phyloP scores from a whole-genome alignment of 164 flowering plant species.

The Tetracentron sinense region DNA sequence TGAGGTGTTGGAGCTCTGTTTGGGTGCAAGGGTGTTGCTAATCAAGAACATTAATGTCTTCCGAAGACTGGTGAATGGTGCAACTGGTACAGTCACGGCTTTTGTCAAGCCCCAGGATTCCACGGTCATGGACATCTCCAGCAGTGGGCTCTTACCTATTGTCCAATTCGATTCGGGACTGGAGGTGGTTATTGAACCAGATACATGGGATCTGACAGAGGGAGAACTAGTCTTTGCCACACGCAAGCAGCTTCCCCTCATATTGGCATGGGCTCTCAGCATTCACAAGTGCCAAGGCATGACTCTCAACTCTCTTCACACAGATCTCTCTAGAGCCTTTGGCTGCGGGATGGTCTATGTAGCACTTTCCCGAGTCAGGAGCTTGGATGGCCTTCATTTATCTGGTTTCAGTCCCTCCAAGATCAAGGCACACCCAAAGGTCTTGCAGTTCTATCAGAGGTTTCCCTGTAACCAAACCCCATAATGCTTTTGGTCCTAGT shows the following conservation, averaged over 20 bases:
- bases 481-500: neutral
- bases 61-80: conserved; percentile 53
- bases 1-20: conserved; percentile 34
- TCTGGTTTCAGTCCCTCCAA: conserved; percentile 46
- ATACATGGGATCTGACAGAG: conserved; percentile 40
- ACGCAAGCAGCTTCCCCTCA: conserved; percentile 55
- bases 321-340: conserved; percentile 56
- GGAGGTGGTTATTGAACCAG: conserved; percentile 27
- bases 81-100: conserved; percentile 43
- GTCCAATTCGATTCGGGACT: conserved; percentile 49
- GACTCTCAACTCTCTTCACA: conserved; percentile 47
- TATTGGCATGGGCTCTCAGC: conserved; percentile 66
- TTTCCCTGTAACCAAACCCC: conserved; percentile 7
- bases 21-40: conserved; percentile 61
- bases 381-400: conserved; percentile 48
- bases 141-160: conserved; percentile 25
- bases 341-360: conserved; percentile 70
- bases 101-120: conserved; percentile 13
- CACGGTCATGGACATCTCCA: conserved; percentile 9
- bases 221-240: conserved; percentile 36
- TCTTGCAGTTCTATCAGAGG: conserved; percentile 38
- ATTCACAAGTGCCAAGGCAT: conserved; percentile 77
- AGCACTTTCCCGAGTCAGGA: conserved; percentile 61
- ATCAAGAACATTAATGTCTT: conserved; percentile 34
- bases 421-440: conserved; percentile 61